These are phyloP conservation scores for Fusarium mexicanum DNA, from an alignment of 2,329 filamentous ascomycete genomes.

Conservation along the genomic window DNA sequence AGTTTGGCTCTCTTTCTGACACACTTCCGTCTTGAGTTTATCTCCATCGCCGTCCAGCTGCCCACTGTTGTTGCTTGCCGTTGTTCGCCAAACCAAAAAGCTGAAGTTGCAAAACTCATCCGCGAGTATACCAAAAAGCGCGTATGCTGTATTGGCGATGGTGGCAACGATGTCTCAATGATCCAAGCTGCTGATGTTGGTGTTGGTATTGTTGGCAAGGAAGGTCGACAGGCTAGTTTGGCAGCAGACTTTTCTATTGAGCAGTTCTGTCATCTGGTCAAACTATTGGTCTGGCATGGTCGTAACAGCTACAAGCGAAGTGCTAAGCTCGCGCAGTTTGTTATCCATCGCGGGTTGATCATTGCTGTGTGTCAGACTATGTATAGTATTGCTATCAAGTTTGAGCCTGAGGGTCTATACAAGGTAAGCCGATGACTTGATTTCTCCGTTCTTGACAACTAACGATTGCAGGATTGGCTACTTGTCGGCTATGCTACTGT, in stretches of 20 bases:
- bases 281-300: constrained; percentile 98
- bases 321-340: constrained; percentile 96
- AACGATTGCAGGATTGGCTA: constrained; percentile 77
- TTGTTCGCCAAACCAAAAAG: constrained; percentile 96
- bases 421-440: constrained; percentile 57
- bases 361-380: constrained; percentile 97
- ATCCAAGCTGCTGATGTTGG: constrained; percentile 98
- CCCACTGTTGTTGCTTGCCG: constrained; percentile 96
- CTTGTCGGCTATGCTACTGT: constrained; percentile 96
- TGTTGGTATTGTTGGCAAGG: constrained; percentile 97
- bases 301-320: constrained; percentile 96
- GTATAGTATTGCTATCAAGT: constrained; percentile 91
- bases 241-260: constrained; percentile 97
- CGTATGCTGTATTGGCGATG: constrained; percentile 96
- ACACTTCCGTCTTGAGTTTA: constrained; percentile 85
- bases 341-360: constrained; percentile 96
- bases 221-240: constrained; percentile 92
- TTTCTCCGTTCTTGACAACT: constrained; percentile 17
- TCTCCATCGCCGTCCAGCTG: constrained; percentile 85
- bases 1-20: constrained; percentile 84
- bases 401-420: constrained; percentile 94
- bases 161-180: constrained; percentile 98
- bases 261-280: constrained; percentile 94
- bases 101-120: constrained; percentile 90
- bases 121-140: constrained; percentile 92